phyloP scores from a whole-genome alignment of 2,329 filamentous ascomycete genomes.

The Colletotrichum neosansevieriae region DNA sequence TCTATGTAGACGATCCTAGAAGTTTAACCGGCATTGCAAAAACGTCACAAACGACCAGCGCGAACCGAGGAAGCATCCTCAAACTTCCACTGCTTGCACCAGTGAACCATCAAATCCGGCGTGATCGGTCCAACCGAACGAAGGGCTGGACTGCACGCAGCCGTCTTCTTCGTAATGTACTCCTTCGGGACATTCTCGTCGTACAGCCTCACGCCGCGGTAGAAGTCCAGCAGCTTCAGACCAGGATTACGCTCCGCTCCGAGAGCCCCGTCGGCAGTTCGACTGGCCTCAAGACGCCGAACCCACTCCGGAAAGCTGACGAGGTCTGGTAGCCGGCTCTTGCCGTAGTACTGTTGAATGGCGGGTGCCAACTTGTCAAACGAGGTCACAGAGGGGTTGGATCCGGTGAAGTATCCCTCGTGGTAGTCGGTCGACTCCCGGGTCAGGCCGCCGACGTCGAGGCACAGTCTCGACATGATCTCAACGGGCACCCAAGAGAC shows the following conservation, averaged over 20 bases:
- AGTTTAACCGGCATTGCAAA: fast-evolving
- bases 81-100: conserved; percentile 60
- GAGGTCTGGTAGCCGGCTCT: conserved; percentile 50
- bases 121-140: conserved; percentile 54
- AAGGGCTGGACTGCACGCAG: conserved; percentile 56
- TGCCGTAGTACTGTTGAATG: conserved; percentile 55
- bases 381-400: conserved; percentile 54
- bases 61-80: conserved; percentile 9
- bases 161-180: conserved; percentile 56
- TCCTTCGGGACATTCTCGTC: conserved; percentile 43
- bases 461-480: conserved; percentile 57
- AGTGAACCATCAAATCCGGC: conserved; percentile 59
- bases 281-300: conserved; percentile 55
- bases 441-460: conserved; percentile 56
- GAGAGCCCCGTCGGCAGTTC: conserved; percentile 47
- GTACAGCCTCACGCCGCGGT: conserved; percentile 45
- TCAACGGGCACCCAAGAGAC: conserved; percentile 69
- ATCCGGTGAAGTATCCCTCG: conserved; percentile 29
- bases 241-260: conserved; percentile 58
- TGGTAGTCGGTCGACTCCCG: conserved; percentile 26
- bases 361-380: conserved; percentile 57
- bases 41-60: conserved; percentile 16
- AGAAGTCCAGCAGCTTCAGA: conserved; percentile 65
- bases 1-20: background rate
- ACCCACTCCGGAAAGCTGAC: conserved; percentile 62